A percentile compares a stretch with the other conserved stretches of the same genome.
These are phyloP conservation scores for Botryotinia globosa DNA, from an alignment of 2,329 filamentous ascomycete genomes.

Conservation along the genomic window DNA sequence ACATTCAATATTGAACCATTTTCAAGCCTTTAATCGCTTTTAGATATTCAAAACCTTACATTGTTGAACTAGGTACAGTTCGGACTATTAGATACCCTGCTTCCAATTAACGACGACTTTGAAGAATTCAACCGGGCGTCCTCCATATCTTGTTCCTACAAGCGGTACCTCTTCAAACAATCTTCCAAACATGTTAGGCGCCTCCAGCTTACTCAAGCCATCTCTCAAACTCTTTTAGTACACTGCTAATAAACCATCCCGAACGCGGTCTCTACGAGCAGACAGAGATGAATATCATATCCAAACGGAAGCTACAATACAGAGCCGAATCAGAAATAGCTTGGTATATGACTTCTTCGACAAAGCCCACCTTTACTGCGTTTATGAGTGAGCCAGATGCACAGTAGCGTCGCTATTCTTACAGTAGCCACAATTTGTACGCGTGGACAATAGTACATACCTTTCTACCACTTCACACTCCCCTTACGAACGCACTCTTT, in stretches of 20 bases:
- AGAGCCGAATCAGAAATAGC: background rate
- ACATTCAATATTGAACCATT: too few relatives aligned
- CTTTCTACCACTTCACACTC: background rate
- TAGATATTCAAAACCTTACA: too few relatives aligned
- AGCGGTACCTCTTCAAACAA: background rate
- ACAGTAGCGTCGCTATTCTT: background rate
- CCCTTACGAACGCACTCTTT: background rate
- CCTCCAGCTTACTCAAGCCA: background rate
- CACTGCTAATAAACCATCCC: too few relatives aligned
- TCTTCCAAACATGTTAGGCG: background rate
- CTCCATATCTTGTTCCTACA: background rate
- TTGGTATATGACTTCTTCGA: background rate
- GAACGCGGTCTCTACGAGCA: background rate
- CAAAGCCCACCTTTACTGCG: background rate
- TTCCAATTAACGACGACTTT: background rate
- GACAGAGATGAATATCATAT: background rate
- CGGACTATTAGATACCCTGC: too few relatives aligned
- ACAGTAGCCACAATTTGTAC: background rate
- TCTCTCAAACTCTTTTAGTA: background rate
- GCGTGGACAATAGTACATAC: background rate
- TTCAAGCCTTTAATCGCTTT: too few relatives aligned
- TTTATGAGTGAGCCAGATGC: background rate
- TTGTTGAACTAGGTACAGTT: too few relatives aligned
- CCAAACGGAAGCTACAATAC: background rate
- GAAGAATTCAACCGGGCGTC: background rate